A percentile compares a stretch with the other conserved stretches of the same genome.
phyloP scores from a whole-genome alignment of 2,329 filamentous ascomycete genomes.

The Stachybotrys elegans region DNA sequence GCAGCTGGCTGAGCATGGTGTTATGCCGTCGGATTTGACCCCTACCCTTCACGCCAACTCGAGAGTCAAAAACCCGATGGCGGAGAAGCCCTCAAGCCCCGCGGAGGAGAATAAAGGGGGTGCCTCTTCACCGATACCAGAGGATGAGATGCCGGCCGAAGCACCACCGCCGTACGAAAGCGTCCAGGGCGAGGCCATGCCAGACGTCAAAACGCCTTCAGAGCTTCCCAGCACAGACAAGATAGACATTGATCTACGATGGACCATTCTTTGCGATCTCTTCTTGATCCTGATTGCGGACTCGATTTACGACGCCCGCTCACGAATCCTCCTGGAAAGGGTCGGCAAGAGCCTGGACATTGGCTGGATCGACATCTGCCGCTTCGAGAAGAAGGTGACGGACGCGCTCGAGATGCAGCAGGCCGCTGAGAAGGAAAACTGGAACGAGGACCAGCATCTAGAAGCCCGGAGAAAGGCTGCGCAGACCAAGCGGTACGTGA shows the following conservation, averaged over 20 bases:
- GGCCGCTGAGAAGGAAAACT: slow-evolving; percentile 87
- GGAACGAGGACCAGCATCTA: slow-evolving; percentile 96
- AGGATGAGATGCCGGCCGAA: slow-evolving; percentile 42
- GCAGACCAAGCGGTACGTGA: slow-evolving; percentile 77
- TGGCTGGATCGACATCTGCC: slow-evolving; percentile 86
- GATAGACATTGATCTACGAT: slow-evolving; percentile 92
- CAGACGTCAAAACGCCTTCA: slow-evolving; percentile 75
- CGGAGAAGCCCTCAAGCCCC: slow-evolving; percentile 33
- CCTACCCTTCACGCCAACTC: slow-evolving; percentile 87
- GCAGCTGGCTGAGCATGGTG: slow-evolving; percentile 88
- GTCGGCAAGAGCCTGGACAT: slow-evolving; percentile 79
- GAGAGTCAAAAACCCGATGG: slow-evolving; percentile 88
- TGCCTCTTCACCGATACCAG: slow-evolving; percentile 16
- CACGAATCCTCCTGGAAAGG: slow-evolving; percentile 74
- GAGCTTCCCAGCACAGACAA: slow-evolving; percentile 76
- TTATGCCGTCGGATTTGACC: slow-evolving; percentile 77
- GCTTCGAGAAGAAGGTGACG: slow-evolving; percentile 95
- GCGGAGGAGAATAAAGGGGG: too few species aligned
- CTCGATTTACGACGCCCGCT: slow-evolving; percentile 85
- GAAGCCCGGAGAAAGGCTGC: slow-evolving; percentile 77
- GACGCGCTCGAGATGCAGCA: slow-evolving; percentile 98
- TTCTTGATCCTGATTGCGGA: slow-evolving; percentile 97
- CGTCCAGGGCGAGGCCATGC: slow-evolving; percentile 64
- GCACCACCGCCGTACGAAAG: slow-evolving; percentile 57
- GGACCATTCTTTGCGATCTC: slow-evolving; percentile 94